Base-by-base conservation (phyloP, 2,329 filamentous ascomycete genomes). In the Herpotrichia juniperi region DNA sequence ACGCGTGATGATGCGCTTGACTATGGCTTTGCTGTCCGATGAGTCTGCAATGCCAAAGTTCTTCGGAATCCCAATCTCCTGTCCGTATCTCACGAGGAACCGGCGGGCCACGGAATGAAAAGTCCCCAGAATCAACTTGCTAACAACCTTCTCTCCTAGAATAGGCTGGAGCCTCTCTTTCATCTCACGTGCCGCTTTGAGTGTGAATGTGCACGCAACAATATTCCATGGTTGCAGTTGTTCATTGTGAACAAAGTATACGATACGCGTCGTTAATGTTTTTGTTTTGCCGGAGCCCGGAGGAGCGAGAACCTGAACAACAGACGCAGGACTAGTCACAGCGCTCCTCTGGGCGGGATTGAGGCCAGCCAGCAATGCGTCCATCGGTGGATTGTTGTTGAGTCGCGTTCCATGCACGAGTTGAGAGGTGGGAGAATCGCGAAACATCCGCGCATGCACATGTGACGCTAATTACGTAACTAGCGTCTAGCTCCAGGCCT, bases 151-250 rank as follows among this genome's bases (percentile, higher is more conserved):
- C 54, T 88, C 83, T 1, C 92, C 92, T n/a, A 97, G 81, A n/a
- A 90, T 82, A 52, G 83, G 87, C 0, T 87, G 86, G 50, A 97
- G 90, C 7, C 93, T 85, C 67, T 91, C 87, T 66, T 92, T 91
- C 93, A 99, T 99, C 77, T 97, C 93, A 16, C 83, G 84, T 16
- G 93, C 91, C 1, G 94, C 93, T 73, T 97, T 97, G 72, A 96
- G 92, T 1, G 94, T 99, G 69, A 99, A 99, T 0, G 93, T 97
- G 56, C 93, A 94, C 53, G 97, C 93, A 53, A 99, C 87, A 64
- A 97, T 87, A 76, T 97, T 91, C 77, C 89, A 86, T 66, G 93
- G 93, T 50, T 85, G 83, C 62, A 91, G 84, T 35, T 87, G 85
- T 62, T 85, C 78, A 63, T 89, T 81, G 45, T 87, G 84, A 48